Conservation (phyloP, 768 basidiomycete genomes). For the Mycena rosella region DNA sequence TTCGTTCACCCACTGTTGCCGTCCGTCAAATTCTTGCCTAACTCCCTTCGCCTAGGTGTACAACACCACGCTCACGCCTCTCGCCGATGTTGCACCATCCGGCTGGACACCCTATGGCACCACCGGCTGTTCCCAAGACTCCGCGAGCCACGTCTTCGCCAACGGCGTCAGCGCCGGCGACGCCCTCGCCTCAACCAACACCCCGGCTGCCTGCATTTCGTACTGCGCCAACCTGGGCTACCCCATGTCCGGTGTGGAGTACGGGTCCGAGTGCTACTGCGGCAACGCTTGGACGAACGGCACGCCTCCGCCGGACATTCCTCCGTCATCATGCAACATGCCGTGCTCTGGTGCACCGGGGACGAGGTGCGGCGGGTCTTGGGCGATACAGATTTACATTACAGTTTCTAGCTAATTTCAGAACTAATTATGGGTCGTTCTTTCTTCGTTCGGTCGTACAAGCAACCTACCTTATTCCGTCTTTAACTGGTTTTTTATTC, state of each 20-base stretch:
- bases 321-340: background rate
- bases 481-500: constrained; percentile 6
- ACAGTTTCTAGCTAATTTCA: background rate
- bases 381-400: constrained; percentile 17
- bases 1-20: constrained; percentile 15
- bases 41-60: constrained; percentile 18
- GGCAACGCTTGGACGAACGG: constrained; percentile 16
- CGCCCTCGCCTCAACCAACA: constrained; percentile 7
- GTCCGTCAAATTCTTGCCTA: constrained; percentile 6
- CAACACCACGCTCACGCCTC: constrained; percentile 18
- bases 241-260: constrained; percentile 15
- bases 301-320: constrained; percentile 7
- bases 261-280: constrained; percentile 18
- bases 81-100: constrained; percentile 6
- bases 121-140: constrained; percentile 20
- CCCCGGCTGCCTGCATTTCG: constrained; percentile 15
- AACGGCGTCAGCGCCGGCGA: constrained; percentile 14
- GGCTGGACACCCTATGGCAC: constrained; percentile 19
- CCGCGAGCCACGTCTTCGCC: constrained; percentile 18
- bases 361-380: constrained; percentile 19
- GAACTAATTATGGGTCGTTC: constrained; percentile 6
- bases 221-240: constrained; percentile 10
- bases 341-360: constrained; percentile 18
- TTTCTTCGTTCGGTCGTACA: background rate
- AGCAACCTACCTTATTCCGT: constrained; percentile 9